A percentile compares a stretch with the other conserved stretches of the same genome.
These are phyloP conservation scores for Dacryopinax primogenitus DNA, from an alignment of 768 basidiomycete genomes.

Conservation along the genomic window DNA sequence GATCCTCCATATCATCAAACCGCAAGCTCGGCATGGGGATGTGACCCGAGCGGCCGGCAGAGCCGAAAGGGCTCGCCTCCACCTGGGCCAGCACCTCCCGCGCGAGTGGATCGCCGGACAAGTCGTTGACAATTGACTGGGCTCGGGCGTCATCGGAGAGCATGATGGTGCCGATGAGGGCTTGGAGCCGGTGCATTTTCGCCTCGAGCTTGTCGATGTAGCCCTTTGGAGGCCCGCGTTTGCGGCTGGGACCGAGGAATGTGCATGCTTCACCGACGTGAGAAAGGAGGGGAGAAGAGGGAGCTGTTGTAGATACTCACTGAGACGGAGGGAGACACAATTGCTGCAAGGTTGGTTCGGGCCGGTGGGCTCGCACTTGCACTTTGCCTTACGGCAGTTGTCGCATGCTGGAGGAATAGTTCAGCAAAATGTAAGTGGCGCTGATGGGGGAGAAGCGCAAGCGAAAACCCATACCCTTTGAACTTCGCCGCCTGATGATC, in stretches of 20 bases:
- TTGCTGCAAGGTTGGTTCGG: conserved; percentile 58
- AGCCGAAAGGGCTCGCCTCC: conserved; percentile 68
- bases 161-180: conserved; percentile 69
- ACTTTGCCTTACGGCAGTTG: conserved; percentile 78
- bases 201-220: conserved; percentile 93
- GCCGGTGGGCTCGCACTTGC: conserved; percentile 62
- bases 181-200: conserved; percentile 80
- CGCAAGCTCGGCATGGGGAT: conserved; percentile 13
- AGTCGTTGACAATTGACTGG: conserved; percentile 30
- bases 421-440: background rate
- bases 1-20: background rate
- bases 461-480: conserved; percentile 12
- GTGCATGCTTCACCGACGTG: conserved; percentile 44
- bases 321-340: conserved; percentile 42
- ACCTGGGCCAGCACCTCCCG: conserved; percentile 69
- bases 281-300: background rate
- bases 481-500: conserved; percentile 14
- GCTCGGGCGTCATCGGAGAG: conserved; percentile 39
- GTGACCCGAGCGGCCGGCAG: conserved; percentile 40
- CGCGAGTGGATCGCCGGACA: conserved; percentile 61
- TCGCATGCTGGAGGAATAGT: conserved; percentile 46
- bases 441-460: background rate
- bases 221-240: conserved; percentile 77
- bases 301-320: conserved; percentile 32
- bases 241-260: conserved; percentile 64